Evolutionary conservation across 2,329 filamentous ascomycete genomes (phyloP), one percentile per base, ranked within the genome.

Genomic region (Blastomyces gilchristii): DNA sequence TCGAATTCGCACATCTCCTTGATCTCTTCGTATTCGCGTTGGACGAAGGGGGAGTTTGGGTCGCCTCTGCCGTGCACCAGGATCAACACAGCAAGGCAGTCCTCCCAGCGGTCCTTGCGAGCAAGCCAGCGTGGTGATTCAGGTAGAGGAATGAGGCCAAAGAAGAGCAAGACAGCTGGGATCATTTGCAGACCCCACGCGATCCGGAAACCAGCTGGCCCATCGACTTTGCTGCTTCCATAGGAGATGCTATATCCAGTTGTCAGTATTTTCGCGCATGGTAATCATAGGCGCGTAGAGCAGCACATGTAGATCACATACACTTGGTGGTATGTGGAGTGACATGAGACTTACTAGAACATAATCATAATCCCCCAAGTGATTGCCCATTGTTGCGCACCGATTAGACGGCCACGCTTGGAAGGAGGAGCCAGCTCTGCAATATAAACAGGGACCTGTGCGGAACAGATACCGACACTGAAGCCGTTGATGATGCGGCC

Each of bases 1-100:
- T 94, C 89, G 66, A 92, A 88, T 60, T 90, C 86, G 68, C 87
- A 83, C 73, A 86, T 87, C 49, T 87, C 84, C 66, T 84, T 83
- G 52, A 94, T 93, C 67, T 92, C 88, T 25, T 84, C 77, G 71
- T 89, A 77, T 72, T 94, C 90, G 39, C 79, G 81, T 11, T 75
- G 75, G 11, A 93, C 89, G 67, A 89, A 87, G 0, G 84, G 82
- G 50, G 83, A 83, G 69, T 85, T 79, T 1, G 78, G 75, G 65
- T 91, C 83, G 1, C 88, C 88, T 62, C 86, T 80, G 49, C 82
- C 85, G 69, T 89, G 87, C 1, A 89, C 78, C 49, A 83, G 72
- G 2, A 75, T 76, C 65, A 87, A 73, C 41, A 86, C 78, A 0
- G 71, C 37, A 71, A 64, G 77, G 61, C 71, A 73, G 34, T 79